A percentile compares a stretch with the other conserved stretches of the same genome.
These are phyloP conservation scores for Suillus variegatus DNA, from an alignment of 768 basidiomycete species.

Conservation along the genomic window DNA sequence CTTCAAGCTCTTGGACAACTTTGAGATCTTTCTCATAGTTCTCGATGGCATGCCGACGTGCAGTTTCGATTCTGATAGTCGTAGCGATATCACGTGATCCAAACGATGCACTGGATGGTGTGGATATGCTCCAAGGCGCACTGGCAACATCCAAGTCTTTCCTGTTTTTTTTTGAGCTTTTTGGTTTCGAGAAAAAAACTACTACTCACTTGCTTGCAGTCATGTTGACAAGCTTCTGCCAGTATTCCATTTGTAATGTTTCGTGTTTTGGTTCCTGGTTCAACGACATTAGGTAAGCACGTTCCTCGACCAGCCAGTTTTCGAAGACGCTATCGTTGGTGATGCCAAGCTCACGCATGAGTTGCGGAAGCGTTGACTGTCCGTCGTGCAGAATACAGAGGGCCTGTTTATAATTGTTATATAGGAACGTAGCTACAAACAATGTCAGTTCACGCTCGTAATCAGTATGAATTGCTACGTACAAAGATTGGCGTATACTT, in stretches of 20 bases:
- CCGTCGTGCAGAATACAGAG: no score
- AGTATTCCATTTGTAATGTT: slow-evolving; percentile 19
- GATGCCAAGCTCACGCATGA: no score
- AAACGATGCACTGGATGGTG: background rate
- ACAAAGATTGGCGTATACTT: no score
- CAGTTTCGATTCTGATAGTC: background rate
- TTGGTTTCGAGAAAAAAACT: background rate
- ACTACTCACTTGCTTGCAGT: slow-evolving; percentile 8
- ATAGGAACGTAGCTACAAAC: no score
- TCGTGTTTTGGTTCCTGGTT: slow-evolving; percentile 11
- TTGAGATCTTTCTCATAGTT: background rate
- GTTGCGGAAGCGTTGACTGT: no score
- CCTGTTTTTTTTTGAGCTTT: background rate
- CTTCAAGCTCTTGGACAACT: background rate
- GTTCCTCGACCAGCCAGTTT: no score
- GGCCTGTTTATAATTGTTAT: no score
- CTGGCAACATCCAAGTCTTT: background rate
- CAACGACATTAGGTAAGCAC: no score
- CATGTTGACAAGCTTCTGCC: slow-evolving; percentile 10
- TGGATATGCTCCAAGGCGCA: background rate
- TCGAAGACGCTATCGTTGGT: no score
- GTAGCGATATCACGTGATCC: background rate
- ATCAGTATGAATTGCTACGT: no score
- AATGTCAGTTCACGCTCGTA: no score
- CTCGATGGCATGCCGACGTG: background rate